Base-by-base conservation (phyloP, 83 land plant species). In the Diphasiastrum complanatum region DNA sequence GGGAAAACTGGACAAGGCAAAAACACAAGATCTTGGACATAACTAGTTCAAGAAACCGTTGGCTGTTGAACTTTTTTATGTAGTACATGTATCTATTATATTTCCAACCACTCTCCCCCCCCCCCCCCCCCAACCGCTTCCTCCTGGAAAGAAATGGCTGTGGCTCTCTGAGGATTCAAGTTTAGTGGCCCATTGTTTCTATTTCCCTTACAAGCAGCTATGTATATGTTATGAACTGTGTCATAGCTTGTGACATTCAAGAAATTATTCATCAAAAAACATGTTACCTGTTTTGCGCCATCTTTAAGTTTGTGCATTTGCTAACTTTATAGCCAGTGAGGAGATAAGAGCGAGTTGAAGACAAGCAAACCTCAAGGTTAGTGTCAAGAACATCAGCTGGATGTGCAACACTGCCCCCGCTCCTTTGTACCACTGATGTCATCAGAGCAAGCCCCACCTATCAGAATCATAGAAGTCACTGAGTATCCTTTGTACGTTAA, bases 351-450 rank as follows among this genome's bases (percentile, higher is more conserved):
- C 10, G 11, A 56, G 10, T 12, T 4, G 11, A 14, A 14, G 59
- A 60, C 20, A 43, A 45, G 8, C 18, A 23, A 4, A 68, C 73
- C 68, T 70, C 73, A 22, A 70, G 59, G 25, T 51, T 61, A 1
- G 32, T 16, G 26, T 70, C 67, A 32, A 70, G 37, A 2, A n/a
- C 14, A 16, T 63, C 67, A 1, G 32, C 46, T 40, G 73, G 73
- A 63, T 70, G 69, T 34, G 37, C 27, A 16, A 1, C 20, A 16
- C 58, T 70, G 25, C 73, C 73, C 41, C 73, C 73, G 31, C 73
- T 70, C 18, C 73, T 34, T 38, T 70, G 73, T 12, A 70, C 73
- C 51, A 23, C 38, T n/a, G 73, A 63, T 33, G 59, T 51, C 12
- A 62, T 68, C 4, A 43, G 25, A 5, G 72, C 65, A 6, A 68